Base-by-base conservation (phyloP, 352 stramenopile species). In the Pilasporangium apinafurcum region DNA sequence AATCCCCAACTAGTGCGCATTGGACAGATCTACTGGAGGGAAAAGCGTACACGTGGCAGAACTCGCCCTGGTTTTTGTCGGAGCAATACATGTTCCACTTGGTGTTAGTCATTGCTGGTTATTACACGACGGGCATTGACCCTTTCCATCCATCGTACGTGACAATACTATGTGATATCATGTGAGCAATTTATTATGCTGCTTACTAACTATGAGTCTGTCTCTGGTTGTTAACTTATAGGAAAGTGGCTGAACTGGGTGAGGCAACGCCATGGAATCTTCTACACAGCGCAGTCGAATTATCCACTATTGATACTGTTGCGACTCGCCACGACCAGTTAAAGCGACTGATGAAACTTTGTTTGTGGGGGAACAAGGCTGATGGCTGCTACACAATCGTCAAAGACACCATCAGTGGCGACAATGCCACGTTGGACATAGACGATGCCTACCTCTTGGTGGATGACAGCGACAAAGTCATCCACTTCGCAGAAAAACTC, bases 81-180 rank as follows among this genome's bases (percentile, higher is more conserved):
- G 77, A 89, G 44, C 70, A 81, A 37, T 89, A 89, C 60, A 65
- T 86, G 53, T 86, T 86, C 51, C 73, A 85, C 48, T 55, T 81
- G 22, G 55, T 90, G 16, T 48, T 86, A 20, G 37, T 86, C 20
- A 44, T 90, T 37, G 51, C 71, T 7, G 71, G 77, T 45, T 87
- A 77, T 44, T 85, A 80, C 48, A 66, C 68, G 10, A 68, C 68
- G 16, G 56, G 60, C 9, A 49, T 84, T 9, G 77, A 90, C 33
- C 77, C 77, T 13, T 90, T 86, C 57, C 68, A 82, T 37, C 62
- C 68, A 37, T 60, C 58, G 54, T 66, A 56, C 28, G 62, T 56
- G 4, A 12, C 30, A 1, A 20, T 10, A 28, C n/a, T 37, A 10
- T 47, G n/a, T 26, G 26, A 3, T 35, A 10, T 4, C 3, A n/a